Evolutionary conservation across 495 filamentous ascomycete genomes (phyloP).

Genomic region (Aspergillus saccharolyticus): DNA sequence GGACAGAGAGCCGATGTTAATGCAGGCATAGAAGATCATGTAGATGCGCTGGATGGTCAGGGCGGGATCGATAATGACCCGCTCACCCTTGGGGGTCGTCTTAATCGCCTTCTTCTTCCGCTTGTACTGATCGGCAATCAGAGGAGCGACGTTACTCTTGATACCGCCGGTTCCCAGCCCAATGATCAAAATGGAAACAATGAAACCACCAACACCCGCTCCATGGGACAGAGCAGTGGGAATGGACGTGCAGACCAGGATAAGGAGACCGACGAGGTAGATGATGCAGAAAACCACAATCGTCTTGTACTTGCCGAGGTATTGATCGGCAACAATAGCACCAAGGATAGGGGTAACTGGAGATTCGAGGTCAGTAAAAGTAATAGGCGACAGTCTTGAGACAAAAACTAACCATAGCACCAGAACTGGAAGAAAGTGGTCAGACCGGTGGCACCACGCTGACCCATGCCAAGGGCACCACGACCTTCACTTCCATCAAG

Average conservation of each 20-base stretch:
- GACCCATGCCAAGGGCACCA: constrained; percentile 52
- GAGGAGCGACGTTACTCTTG: constrained; percentile 60
- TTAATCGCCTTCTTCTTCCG: constrained; percentile 54
- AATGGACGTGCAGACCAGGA: constrained; percentile 46
- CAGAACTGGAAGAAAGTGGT: constrained; percentile 61
- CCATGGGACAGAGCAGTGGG: constrained; percentile 41
- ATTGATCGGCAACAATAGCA: constrained; percentile 60
- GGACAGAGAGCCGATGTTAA: constrained; percentile 71
- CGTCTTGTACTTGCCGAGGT: constrained; percentile 66
- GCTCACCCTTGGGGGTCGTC: constrained; percentile 58
- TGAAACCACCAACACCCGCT: constrained; percentile 46
- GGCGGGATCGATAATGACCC: constrained; percentile 69
- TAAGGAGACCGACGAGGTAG: constrained; percentile 44
- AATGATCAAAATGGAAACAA: constrained; percentile 42
- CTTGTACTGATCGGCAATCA: constrained; percentile 70
- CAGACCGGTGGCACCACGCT: constrained; percentile 53
- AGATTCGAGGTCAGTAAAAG: constrained; percentile 4
- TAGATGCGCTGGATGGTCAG: constrained; percentile 72
- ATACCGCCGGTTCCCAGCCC: constrained; percentile 62
- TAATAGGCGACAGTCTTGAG: not conserved
- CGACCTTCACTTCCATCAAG: constrained; percentile 42
- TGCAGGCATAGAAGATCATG: constrained; percentile 69
- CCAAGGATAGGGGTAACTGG: constrained; percentile 51
- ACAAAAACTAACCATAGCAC: constrained; percentile 40
- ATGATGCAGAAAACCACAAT: constrained; percentile 52